Conservation (phyloP, 768 basidiomycete genomes). For the Filobasidium floriforme region DNA sequence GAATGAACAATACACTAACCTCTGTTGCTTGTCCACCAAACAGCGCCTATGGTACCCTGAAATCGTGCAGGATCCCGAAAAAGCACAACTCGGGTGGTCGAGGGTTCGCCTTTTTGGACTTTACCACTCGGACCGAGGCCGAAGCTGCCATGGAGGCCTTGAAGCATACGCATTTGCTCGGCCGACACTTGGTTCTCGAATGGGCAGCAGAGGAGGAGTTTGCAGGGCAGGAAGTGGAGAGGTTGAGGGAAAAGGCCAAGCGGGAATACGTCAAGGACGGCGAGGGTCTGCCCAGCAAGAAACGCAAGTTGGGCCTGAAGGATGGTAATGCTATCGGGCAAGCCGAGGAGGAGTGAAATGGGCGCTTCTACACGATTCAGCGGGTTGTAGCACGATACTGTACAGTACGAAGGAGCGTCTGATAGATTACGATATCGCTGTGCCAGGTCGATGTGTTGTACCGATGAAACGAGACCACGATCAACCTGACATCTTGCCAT, state of each 20-base stretch:
- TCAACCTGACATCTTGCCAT: no score
- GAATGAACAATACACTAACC: no score
- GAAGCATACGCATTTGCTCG: constrained; percentile 89
- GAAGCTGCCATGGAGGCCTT: constrained; percentile 78
- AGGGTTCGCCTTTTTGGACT: constrained; percentile 96
- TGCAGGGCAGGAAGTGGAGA: constrained; percentile 60
- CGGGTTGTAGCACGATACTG: no score
- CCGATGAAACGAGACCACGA: no score
- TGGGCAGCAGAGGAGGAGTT: constrained; percentile 72
- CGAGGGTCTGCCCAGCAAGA: constrained; percentile 28
- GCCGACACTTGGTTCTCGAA: constrained; percentile 86
- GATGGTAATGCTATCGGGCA: constrained; percentile 5
- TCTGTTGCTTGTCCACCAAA: no score
- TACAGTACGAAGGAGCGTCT: no score
- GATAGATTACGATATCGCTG: no score
- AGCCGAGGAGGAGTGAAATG: background rate
- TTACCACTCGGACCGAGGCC: constrained; percentile 79
- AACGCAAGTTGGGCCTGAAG: constrained; percentile 37
- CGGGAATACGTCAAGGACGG: constrained; percentile 36
- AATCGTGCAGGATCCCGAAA: constrained; percentile 85
- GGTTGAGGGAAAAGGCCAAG: constrained; percentile 62
- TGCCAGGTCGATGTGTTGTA: no score
- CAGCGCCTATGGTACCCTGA: constrained; percentile 84
- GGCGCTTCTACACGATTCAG: no score
- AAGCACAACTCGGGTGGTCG: constrained; percentile 66